Conservation (phyloP, 1,139 yeast genomes). For the Saccharomyces hybrid region DNA sequence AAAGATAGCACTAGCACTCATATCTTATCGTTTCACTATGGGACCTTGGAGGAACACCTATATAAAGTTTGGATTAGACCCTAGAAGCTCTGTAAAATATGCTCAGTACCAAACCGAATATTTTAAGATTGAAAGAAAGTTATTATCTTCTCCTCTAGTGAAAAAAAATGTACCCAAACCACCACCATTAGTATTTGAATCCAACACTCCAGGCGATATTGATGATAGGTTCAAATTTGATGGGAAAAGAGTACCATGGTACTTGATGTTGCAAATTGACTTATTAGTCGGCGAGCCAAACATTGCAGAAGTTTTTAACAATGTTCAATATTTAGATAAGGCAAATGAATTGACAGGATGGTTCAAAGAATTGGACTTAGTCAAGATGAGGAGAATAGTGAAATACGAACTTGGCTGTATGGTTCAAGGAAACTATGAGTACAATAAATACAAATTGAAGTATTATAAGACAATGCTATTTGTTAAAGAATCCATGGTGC, state of each 20-base stretch:
- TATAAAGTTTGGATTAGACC: constrained; percentile 73
- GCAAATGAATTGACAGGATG: constrained; percentile 64
- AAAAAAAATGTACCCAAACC: constrained; percentile 33
- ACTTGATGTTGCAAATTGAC: constrained; percentile 74
- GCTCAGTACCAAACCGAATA: too few relatives aligned
- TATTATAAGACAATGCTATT: constrained; percentile 32
- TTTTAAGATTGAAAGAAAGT: constrained; percentile 40
- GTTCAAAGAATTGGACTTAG: constrained; percentile 57
- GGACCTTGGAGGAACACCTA: constrained; percentile 96
- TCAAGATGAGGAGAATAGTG: constrained; percentile 58
- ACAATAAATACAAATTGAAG: constrained; percentile 38
- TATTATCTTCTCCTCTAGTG: constrained; percentile 36
- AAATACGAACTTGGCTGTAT: constrained; percentile 65
- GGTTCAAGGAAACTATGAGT: too few relatives aligned
- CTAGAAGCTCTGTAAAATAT: constrained; percentile 50
- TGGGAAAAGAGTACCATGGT: constrained; percentile 61
- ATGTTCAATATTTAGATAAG: constrained; percentile 35
- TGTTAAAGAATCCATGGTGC: constrained; percentile 27
- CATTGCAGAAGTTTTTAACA: constrained; percentile 43
- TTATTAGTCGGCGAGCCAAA: constrained; percentile 63
- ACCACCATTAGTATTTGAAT: constrained; percentile 30
- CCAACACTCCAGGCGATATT: constrained; percentile 29
- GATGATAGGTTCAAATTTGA: constrained; percentile 54
- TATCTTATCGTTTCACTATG: constrained; percentile 68
- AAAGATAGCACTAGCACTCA: constrained; percentile 75